These are phyloP conservation scores for Ciborinia camelliae DNA, from an alignment of 2,329 filamentous ascomycete species.

Conservation along the genomic window DNA sequence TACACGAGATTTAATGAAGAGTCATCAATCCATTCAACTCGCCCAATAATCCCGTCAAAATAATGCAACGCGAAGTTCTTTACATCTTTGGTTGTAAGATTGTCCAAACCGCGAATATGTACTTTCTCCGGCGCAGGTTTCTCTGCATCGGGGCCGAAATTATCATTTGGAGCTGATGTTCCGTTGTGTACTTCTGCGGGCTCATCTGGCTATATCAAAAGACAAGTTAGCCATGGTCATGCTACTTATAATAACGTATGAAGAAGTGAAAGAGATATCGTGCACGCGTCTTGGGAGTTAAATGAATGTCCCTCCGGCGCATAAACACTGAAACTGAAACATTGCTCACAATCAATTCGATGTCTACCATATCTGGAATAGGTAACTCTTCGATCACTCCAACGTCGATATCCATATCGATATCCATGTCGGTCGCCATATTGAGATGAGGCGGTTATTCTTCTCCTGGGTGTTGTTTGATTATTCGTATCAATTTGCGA, in stretches of 20 bases:
- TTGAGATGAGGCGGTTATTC: constrained; percentile 10
- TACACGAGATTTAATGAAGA: constrained; percentile 85
- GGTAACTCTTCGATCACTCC: constrained; percentile 44
- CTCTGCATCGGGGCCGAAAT: constrained; percentile 26
- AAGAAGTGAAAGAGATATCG: not conserved
- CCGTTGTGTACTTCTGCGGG: constrained; percentile 24
- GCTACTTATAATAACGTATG: too few relatives aligned
- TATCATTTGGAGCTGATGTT: constrained; percentile 32
- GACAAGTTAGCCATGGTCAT: not conserved
- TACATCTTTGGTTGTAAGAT: constrained; percentile 76
- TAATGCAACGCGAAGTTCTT: constrained; percentile 70
- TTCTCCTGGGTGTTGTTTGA: not conserved
- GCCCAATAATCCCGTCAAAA: constrained; percentile 54
- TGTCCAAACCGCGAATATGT: constrained; percentile 80
- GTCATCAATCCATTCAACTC: constrained; percentile 94
- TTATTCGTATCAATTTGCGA: too few relatives aligned
- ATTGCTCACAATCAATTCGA: constrained; percentile 16
- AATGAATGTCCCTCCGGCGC: not conserved
- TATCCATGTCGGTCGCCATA: constrained; percentile 56
- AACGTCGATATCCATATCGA: constrained; percentile 73
- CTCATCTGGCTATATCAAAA: constrained; percentile 22
- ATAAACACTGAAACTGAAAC: not conserved
- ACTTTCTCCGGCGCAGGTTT: constrained; percentile 32
- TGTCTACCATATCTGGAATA: constrained; percentile 14
- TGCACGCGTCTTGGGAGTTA: not conserved